Evolutionary conservation across 2,329 filamentous ascomycete species (phyloP).

Genomic region (Trichocomaceae sp.): DNA sequence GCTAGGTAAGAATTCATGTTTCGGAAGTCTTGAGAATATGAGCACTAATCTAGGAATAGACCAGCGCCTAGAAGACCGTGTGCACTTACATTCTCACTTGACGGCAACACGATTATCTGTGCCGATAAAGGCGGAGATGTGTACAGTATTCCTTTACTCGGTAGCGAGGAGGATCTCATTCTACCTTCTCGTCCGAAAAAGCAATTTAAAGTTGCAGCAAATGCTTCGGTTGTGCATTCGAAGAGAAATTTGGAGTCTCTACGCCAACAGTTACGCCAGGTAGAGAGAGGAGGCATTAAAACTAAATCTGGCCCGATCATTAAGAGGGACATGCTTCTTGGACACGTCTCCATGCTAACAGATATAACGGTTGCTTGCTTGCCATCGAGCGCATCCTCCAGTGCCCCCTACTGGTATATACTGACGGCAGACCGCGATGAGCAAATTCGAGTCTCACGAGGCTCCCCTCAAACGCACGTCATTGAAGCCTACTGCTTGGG

Average conservation of each 20-base stretch:
- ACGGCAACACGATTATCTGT: conserved; percentile 66
- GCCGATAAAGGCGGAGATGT: conserved; percentile 98
- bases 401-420: conserved; percentile 51
- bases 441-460: conserved; percentile 83
- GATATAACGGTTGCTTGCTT: conserved; percentile 56
- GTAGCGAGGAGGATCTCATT: conserved; percentile 19
- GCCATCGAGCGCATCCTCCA: conserved; percentile 43
- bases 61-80: conserved; percentile 85
- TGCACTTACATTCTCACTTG: conserved; percentile 62
- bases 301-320: conserved; percentile 49
- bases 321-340: conserved; percentile 71
- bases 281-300: conserved; percentile 36
- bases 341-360: conserved; percentile 93
- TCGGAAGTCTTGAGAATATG: neutral
- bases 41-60: conserved; percentile 39
- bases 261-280: conserved; percentile 49
- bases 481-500: conserved; percentile 87
- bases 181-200: conserved; percentile 21
- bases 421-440: conserved; percentile 65
- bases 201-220: conserved; percentile 48
- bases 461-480: conserved; percentile 73
- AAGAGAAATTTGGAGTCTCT: conserved; percentile 53
- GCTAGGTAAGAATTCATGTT: conserved; percentile 53
- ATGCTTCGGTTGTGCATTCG: conserved; percentile 55
- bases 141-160: conserved; percentile 72